A percentile compares a stretch with the other conserved stretches of the same genome.
Evolutionary conservation across 257 asterid species (phyloP).

Genomic region (Thymus mandschuricus): DNA sequence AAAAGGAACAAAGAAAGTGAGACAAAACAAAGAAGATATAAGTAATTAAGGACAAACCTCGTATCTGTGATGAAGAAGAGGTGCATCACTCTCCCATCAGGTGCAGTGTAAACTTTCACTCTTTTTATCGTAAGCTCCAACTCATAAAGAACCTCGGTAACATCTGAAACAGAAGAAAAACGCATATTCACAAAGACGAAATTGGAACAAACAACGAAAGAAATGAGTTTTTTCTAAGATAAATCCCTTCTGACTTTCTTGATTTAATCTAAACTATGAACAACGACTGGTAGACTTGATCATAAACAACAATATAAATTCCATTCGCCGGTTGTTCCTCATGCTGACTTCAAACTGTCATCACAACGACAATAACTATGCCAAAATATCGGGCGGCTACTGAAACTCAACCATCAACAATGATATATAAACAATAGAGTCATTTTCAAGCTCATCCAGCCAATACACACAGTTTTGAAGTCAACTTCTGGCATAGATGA

Average conservation of each 20-base stretch:
- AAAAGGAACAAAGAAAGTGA: background rate
- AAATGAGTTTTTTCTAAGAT: background rate
- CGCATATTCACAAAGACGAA: background rate
- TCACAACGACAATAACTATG: constrained; percentile 19
- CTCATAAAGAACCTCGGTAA: constrained; percentile 69
- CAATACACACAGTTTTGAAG: constrained; percentile 29
- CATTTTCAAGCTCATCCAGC: constrained; percentile 15
- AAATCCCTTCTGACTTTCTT: background rate
- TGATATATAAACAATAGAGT: constrained; percentile 3
- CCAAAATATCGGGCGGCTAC: constrained; percentile 12
- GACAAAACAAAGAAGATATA: background rate
- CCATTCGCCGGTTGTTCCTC: constrained; percentile 9
- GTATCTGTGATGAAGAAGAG: constrained; percentile 71
- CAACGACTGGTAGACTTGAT: constrained; percentile 13
- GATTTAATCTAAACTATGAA: constrained; percentile 22
- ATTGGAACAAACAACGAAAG: background rate
- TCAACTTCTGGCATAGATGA: constrained; percentile 28
- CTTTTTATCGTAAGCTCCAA: constrained; percentile 70
- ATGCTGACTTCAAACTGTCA: constrained; percentile 21
- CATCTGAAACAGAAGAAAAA: constrained; percentile 42
- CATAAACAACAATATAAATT: constrained; percentile 1
- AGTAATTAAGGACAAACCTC: constrained; percentile 43
- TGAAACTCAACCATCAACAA: constrained; percentile 2
- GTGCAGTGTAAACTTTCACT: constrained; percentile 67
- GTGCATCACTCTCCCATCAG: constrained; percentile 80